Base-by-base conservation (phyloP, 805 yeast species). In the Candida railenensis region DNA sequence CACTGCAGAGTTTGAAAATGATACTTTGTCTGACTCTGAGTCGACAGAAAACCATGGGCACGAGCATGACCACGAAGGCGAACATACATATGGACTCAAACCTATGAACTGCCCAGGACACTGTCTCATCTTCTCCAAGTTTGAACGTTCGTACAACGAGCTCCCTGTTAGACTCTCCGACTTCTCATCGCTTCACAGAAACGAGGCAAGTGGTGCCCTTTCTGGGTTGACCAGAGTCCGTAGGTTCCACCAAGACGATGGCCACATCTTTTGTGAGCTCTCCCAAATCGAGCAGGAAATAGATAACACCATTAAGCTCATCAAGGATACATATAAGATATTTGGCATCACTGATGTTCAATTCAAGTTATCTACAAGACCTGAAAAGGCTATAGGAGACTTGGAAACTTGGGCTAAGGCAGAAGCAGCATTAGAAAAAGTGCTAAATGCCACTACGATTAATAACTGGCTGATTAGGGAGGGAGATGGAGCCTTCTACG, bases 61-160 rank as follows among this genome's bases (percentile, higher is more conserved):
- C n/a, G 48, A 41, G 7, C 48, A 45, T 9, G 59, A 56, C 16
- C 47, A 46, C 19, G 36, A 38, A 9, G 52, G 53, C 30, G 40
- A 47, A 16, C 68, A 65, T 46, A 74, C 71, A 42, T 92, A 85
- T 62, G 96, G 96, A 0, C 70, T 92, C 37, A 94, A 94, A 59
- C 99, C 99, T 7, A 83, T 89, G 96, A 89, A 89, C 65, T 89
- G 96, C 59, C 96, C 96, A 0, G 96, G 97, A 0, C 99, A 94
- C 62, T 94, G 99, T 62, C 59, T 94, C 38, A 78, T 94, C 18
- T 94, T 82, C 66, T 78, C 81, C 40, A 76, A 83, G 53, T 82
- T 82, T 50, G 89, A 87, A 42, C 78, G 92, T 51, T 86, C 96
- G 0, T 86, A 88, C 61, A 81, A 87, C 40, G 98, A 94, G 53